Evolutionary conservation across 2,329 filamentous ascomycete genomes (phyloP), one percentile per base, ranked within the genome.

Genomic region (Fusarium miscanthi): DNA sequence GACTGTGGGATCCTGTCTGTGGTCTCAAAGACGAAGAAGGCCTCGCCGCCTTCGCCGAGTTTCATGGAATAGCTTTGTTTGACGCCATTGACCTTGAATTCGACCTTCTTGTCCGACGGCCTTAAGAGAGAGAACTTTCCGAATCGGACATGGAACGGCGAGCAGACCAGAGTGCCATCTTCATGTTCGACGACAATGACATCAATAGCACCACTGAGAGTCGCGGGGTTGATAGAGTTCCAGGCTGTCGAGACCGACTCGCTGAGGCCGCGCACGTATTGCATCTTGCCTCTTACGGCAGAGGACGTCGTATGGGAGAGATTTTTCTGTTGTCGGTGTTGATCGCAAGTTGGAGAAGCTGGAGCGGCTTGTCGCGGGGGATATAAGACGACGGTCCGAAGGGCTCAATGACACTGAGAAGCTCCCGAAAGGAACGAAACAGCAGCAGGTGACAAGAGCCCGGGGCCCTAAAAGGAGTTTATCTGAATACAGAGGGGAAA

Each of bases 161-260:
- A 98, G 84, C 96, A 99, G 74, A 92, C 91, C 64, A 98, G 88
- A 43, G 85, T 87, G 85, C 94, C 96, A 87, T 99, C 96, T 80
- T 95, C 94, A 76, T 97, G 94, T 83, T 99, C 94, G 66, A 99
- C 94, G 61, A 99, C 95, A 76, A 99, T 97, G 76, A 98, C 95
- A 87, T 99, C 96, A 84, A 99, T 98, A 79, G 96, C 96, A 79
- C 96, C 96, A 84, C 94, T 97, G 63, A 99, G 89, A 17, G 96
- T 99, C 48, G 96, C 94, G 56, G 96, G 96, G 83, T 99, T 99
- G 87, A 99, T 97, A 31, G 95, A 98, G 84, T 99, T 99, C 96
- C 96, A 99, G 82, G 96, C 95, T 85, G 96, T 98, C 77, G 95
- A 97, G 78, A 99, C 95, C 58, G 94, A 97, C 81, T 95, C 95